Evolutionary conservation across 805 yeast species (phyloP), one percentile per base, ranked within the genome.

Genomic region (Candida ovalis): DNA sequence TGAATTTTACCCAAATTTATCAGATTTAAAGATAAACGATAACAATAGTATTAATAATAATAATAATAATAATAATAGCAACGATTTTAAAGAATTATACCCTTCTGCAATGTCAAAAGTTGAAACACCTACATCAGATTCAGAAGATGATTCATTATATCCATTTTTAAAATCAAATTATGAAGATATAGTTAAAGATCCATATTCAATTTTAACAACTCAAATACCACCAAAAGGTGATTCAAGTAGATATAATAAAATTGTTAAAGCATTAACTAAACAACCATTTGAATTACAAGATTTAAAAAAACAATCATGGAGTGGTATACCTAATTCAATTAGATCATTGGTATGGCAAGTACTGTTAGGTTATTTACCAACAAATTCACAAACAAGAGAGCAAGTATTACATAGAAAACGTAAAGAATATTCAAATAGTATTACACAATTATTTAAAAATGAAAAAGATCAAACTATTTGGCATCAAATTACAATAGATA

Each of bases 401-500:
- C 65, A 83, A 0, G 84, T 90, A 1, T 66, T 92, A 45, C 75
- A 78, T 49, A 77, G 95, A 49, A 92, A 94, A 64, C 77, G 99
- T 43, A 81, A 85, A 59, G 98, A 92, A 61, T 94, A 92, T 62
- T 60, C 73, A 35, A 90, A 85, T 50, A 94, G 96, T 3, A 74
- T 89, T 3, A 68, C 74, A 2, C 86, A 84, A 54, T 82, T 81
- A n/a, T 78, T 82, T 52, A 70, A 56, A 42, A 44, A 78, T 46
- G 80, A 79, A 40, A 75, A 81, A 53, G 95, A 88, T 58, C 84
- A 80, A 55, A 81, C 82, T 38, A 82, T 96, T 48, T 92, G 96
- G 87, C 98, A 94, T 71, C 99, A 92, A 70, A 91, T 92, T 54
- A 85, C 84, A 50, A 94, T 94, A 52, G 99, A 92, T 66, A 88